phyloP scores from a whole-genome alignment of 768 basidiomycete genomes.

The Chalciporus piperatus region DNA sequence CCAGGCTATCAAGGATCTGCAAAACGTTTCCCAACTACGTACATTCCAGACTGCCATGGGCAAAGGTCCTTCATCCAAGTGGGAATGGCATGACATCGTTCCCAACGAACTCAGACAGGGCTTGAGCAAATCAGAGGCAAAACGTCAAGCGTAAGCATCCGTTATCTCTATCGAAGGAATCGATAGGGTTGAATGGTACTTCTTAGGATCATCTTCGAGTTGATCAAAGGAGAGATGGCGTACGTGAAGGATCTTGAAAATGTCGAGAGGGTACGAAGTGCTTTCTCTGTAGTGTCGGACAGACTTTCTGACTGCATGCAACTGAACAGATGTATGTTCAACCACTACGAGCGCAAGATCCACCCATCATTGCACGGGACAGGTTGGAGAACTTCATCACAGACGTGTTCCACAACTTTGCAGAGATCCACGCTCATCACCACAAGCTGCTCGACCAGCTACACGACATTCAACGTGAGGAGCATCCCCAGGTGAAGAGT shows the following conservation, averaged over 20 bases:
- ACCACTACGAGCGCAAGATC: slow-evolving; percentile 67
- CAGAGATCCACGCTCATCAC: slow-evolving; percentile 73
- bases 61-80: slow-evolving; percentile 71
- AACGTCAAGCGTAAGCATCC: slow-evolving; percentile 74
- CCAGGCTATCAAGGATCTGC: slow-evolving; percentile 77
- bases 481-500: slow-evolving; percentile 74
- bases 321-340: slow-evolving; percentile 70
- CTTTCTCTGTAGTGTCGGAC: neutral
- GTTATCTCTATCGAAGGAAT: neutral
- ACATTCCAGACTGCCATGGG: slow-evolving; percentile 93
- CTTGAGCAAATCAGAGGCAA: slow-evolving; percentile 71
- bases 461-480: slow-evolving; percentile 83
- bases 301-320: no score
- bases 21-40: slow-evolving; percentile 75
- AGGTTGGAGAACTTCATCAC: slow-evolving; percentile 72
- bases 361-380: slow-evolving; percentile 73
- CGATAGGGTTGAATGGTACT: neutral
- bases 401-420: slow-evolving; percentile 89
- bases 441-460: slow-evolving; percentile 73
- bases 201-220: slow-evolving; percentile 82
- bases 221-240: slow-evolving; percentile 94
- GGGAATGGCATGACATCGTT: slow-evolving; percentile 91
- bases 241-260: slow-evolving; percentile 91
- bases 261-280: slow-evolving; percentile 59
- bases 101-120: slow-evolving; percentile 57